Evolutionary conservation across 2,329 filamentous ascomycete genomes (phyloP).

Genomic region (Aspergillus spinulosporus): DNA sequence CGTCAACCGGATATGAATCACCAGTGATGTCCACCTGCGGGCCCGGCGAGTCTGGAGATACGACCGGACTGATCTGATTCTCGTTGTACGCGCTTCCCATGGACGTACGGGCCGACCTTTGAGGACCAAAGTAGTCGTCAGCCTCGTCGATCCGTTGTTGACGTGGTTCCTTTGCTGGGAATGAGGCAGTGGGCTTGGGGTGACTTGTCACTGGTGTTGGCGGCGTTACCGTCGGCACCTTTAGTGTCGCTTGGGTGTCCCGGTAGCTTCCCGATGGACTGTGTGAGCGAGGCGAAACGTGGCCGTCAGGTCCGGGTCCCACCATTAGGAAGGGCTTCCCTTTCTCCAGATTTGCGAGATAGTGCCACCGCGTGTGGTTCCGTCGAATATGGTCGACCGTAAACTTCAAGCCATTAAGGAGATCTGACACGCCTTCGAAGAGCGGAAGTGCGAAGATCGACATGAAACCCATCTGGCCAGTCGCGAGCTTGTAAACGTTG

Average conservation of each 20-base stretch:
- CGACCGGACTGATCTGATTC: slow-evolving; percentile 36
- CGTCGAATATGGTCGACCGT: slow-evolving; percentile 76
- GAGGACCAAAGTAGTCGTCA: slow-evolving; percentile 17
- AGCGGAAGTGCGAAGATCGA: slow-evolving; percentile 90
- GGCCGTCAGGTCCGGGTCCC: slow-evolving; percentile 24
- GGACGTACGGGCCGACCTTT: slow-evolving; percentile 21
- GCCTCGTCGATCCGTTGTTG: slow-evolving; percentile 7
- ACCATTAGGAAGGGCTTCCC: slow-evolving; percentile 27
- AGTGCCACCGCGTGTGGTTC: slow-evolving; percentile 71
- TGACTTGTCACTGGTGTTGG: slow-evolving; percentile 5
- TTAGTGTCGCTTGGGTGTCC: slow-evolving; percentile 14
- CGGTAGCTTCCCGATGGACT: slow-evolving; percentile 29
- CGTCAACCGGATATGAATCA: slow-evolving; percentile 23
- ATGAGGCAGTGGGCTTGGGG: slow-evolving; percentile 17
- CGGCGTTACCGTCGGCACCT: background rate
- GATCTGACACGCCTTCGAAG: slow-evolving; percentile 82
- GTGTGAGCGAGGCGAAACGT: slow-evolving; percentile 38
- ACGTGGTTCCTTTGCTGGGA: slow-evolving; percentile 9
- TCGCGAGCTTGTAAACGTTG: slow-evolving; percentile 77
- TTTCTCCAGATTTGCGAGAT: slow-evolving; percentile 35
- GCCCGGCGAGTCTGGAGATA: slow-evolving; percentile 37
- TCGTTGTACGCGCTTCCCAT: slow-evolving; percentile 30
- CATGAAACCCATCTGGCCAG: slow-evolving; percentile 94
- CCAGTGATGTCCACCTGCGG: slow-evolving; percentile 40
- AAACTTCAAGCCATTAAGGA: slow-evolving; percentile 82